These are phyloP conservation scores for Aspergillus pseudoglaucus DNA, from an alignment of 2,329 filamentous ascomycete genomes.

Conservation along the genomic window DNA sequence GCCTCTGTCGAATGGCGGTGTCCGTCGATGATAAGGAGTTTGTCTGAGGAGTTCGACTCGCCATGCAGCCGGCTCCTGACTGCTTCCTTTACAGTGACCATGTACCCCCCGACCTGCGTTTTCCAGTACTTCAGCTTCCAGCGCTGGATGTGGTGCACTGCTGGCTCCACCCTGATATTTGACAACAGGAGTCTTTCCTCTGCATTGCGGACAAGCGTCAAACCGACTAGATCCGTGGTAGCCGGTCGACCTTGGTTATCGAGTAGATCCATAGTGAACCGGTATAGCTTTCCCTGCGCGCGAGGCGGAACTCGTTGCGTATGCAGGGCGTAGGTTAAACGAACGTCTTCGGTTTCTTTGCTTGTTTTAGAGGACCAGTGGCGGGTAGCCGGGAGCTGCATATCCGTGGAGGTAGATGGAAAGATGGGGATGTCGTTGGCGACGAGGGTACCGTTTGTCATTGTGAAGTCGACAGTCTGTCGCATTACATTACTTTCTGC, in stretches of 20 bases:
- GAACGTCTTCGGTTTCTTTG: conserved; percentile 7
- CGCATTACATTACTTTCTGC: not conserved
- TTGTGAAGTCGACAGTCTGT: conserved; percentile 24
- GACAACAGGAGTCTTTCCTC: conserved; percentile 21
- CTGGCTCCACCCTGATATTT: conserved; percentile 15
- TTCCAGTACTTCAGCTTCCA: conserved; percentile 21
- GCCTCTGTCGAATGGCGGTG: not conserved
- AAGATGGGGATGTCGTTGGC: conserved; percentile 25
- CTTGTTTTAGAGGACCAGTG: conserved; percentile 8
- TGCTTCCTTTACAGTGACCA: conserved; percentile 14
- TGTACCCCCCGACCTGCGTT: conserved; percentile 13
- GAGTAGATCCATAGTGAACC: conserved; percentile 18
- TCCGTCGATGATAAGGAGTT: not conserved
- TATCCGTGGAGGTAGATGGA: conserved; percentile 20
- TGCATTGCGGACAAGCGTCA: conserved; percentile 21
- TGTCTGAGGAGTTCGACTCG: not conserved
- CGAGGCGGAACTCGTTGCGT: conserved; percentile 15
- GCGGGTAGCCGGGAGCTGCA: conserved; percentile 15
- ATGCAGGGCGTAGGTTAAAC: conserved; percentile 19
- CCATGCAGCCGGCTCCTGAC: conserved; percentile 4
- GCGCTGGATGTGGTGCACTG: not conserved
- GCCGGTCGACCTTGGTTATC: conserved; percentile 19
- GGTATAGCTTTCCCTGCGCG: conserved; percentile 12
- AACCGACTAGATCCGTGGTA: conserved; percentile 20
- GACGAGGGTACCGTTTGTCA: conserved; percentile 19